Conservation (phyloP, 345 rosid genomes). For the Hirschfeldia incana region DNA sequence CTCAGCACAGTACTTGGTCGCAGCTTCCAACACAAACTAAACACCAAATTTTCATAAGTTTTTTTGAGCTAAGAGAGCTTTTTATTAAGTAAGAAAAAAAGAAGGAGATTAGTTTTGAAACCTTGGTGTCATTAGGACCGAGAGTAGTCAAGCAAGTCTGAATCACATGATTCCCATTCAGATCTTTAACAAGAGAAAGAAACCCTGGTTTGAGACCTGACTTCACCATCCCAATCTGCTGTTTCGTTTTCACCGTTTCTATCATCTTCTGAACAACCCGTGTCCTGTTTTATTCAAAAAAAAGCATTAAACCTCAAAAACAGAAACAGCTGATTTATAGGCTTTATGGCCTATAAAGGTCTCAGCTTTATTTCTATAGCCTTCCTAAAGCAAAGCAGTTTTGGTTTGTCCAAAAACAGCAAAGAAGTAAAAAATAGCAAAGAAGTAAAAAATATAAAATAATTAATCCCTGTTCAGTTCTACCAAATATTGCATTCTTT, state of each 20-base stretch:
- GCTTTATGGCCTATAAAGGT: constrained; percentile 14
- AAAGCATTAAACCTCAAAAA: not conserved
- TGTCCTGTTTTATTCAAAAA: constrained; percentile 49
- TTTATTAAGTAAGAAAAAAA: constrained; percentile 2
- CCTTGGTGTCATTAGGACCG: constrained; percentile 59
- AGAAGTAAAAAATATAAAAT: not conserved
- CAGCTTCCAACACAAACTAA: constrained; percentile 71
- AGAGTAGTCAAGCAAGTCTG: constrained; percentile 71
- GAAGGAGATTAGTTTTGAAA: constrained; percentile 18
- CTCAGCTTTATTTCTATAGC: constrained; percentile 18
- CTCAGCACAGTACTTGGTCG: constrained; percentile 56
- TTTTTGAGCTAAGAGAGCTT: not conserved
- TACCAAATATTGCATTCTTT: constrained; percentile 28
- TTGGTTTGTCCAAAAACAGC: constrained; percentile 30
- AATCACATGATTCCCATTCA: constrained; percentile 80
- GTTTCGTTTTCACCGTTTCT: constrained; percentile 58
- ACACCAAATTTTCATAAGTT: constrained; percentile 6
- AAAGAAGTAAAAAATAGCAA: not conserved
- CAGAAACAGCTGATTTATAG: not conserved
- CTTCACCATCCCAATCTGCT: constrained; percentile 52
- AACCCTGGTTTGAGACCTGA: constrained; percentile 62
- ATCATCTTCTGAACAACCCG: constrained; percentile 79
- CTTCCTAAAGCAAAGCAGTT: not conserved
- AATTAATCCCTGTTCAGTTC: not conserved
- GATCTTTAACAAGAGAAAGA: constrained; percentile 63